Evolutionary conservation across 176 grass and related monocot genomes (phyloP).

Genomic region (Cenchrus fungigraminus): DNA sequence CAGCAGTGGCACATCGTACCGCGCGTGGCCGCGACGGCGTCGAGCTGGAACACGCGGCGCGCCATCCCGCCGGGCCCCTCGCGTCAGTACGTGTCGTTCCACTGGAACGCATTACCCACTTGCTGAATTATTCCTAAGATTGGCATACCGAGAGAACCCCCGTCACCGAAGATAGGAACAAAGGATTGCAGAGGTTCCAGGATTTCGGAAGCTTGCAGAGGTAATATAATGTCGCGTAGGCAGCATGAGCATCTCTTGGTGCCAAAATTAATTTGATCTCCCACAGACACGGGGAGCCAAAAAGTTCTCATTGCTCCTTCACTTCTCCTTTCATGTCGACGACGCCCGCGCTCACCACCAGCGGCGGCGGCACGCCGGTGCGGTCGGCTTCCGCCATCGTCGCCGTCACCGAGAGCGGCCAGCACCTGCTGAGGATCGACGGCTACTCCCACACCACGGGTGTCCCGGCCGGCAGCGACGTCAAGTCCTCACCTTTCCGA

Average conservation of each 20-base stretch:
- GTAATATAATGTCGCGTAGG: too few relatives aligned
- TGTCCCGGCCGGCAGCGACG: neutral
- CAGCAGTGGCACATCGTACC: too few relatives aligned
- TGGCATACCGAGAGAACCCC: neutral
- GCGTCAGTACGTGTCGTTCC: too few relatives aligned
- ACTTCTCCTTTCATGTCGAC: neutral
- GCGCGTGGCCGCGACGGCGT: too few relatives aligned
- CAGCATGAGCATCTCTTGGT: too few relatives aligned
- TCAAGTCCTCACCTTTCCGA: neutral
- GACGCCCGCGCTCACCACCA: neutral
- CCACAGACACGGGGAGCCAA: too few relatives aligned
- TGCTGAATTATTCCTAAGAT: neutral
- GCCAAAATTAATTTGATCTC: too few relatives aligned
- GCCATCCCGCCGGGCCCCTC: too few relatives aligned
- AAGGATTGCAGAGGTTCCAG: neutral
- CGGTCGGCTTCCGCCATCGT: neutral
- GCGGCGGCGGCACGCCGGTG: neutral
- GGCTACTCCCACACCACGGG: slow-evolving; percentile 25
- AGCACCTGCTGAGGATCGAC: slow-evolving; percentile 35
- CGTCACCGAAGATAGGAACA: neutral
- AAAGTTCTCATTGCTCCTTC: too few relatives aligned
- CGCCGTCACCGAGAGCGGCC: neutral
- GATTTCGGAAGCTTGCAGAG: neutral
- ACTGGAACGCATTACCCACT: too few relatives aligned
- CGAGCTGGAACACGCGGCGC: too few relatives aligned